Evolutionary conservation across 1,284 basidiomycete genomes (phyloP).

Genomic region (Cryptococcus wingfieldii): DNA sequence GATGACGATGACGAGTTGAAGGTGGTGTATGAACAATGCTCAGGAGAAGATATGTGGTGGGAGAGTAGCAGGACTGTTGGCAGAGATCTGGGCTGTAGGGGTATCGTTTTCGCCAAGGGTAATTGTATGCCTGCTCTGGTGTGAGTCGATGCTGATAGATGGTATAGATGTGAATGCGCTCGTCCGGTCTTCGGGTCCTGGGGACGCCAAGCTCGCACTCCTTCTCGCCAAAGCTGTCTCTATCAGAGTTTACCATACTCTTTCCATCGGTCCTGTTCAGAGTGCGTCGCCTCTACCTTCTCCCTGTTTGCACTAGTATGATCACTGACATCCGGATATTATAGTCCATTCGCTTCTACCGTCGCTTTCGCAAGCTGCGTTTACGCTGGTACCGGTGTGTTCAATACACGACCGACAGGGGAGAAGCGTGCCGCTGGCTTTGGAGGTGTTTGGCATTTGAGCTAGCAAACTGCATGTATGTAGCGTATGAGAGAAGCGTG

Average conservation of each 20-base stretch:
- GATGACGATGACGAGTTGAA: conserved; percentile 28
- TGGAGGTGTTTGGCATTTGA: conserved; percentile 25
- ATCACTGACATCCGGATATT: neutral
- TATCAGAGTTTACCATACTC: conserved; percentile 24
- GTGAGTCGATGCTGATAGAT: neutral
- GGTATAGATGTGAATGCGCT: neutral
- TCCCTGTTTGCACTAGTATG: no score
- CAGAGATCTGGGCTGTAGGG: conserved; percentile 16
- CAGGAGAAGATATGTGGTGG: conserved; percentile 14
- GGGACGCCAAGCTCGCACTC: neutral
- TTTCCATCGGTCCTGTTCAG: neutral
- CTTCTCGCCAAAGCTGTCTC: conserved; percentile 17
- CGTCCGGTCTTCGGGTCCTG: neutral
- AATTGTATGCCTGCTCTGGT: conserved; percentile 1
- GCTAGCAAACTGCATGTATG: neutral
- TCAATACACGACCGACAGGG: conserved; percentile 18
- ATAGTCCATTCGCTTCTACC: conserved; percentile 1
- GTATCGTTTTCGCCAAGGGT: conserved; percentile 23
- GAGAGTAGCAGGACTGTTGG: conserved; percentile 16
- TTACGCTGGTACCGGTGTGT: conserved; percentile 20
- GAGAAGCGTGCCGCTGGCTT: conserved; percentile 4
- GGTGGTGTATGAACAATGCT: conserved; percentile 6
- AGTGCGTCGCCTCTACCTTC: conserved; percentile 2
- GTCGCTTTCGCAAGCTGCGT: neutral
- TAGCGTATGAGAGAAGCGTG: neutral